A percentile compares a stretch with the other conserved stretches of the same genome.
These are phyloP conservation scores for Chaetomiaceae sp. DNA, from an alignment of 2,329 filamentous ascomycete genomes.

Conservation along the genomic window DNA sequence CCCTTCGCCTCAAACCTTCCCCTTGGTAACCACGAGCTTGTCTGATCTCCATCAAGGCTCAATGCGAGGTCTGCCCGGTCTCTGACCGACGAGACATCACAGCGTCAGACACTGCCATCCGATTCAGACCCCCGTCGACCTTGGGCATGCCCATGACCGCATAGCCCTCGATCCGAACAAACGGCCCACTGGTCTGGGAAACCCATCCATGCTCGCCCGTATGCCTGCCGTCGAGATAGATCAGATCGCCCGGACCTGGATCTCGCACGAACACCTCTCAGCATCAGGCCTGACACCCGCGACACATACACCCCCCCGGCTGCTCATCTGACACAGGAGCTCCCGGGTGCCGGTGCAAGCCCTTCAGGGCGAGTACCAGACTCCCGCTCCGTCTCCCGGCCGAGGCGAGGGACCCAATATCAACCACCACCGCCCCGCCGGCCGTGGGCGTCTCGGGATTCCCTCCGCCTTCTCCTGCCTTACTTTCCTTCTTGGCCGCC, in stretches of 20 bases:
- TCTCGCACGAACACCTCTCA: slow-evolving; percentile 41
- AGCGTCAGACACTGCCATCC: slow-evolving; percentile 3
- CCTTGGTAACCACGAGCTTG: slow-evolving; percentile 28
- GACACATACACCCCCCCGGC: slow-evolving; percentile 33
- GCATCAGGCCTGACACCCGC: slow-evolving; percentile 37
- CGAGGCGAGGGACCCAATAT: slow-evolving; percentile 26
- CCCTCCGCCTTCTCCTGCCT: slow-evolving; percentile 29
- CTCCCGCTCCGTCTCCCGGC: slow-evolving; percentile 17
- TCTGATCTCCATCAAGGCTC: slow-evolving; percentile 31
- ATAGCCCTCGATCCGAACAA: slow-evolving; percentile 22
- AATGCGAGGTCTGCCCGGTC: slow-evolving; percentile 24
- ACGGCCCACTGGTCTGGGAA: slow-evolving; percentile 4
- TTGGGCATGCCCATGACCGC: slow-evolving; percentile 21
- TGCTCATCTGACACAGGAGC: slow-evolving; percentile 39
- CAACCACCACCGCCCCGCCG: slow-evolving; percentile 28
- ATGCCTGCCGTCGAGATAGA: slow-evolving; percentile 53
- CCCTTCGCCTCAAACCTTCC: slow-evolving; percentile 34
- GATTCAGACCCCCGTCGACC: slow-evolving; percentile 12
- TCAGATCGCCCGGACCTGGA: slow-evolving; percentile 48
- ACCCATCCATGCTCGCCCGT: slow-evolving; percentile 42
- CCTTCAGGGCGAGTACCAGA: slow-evolving; percentile 33
- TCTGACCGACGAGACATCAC: slow-evolving; percentile 4
- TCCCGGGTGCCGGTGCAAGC: slow-evolving; percentile 35
- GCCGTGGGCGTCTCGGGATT: slow-evolving; percentile 22
- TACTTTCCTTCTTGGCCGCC: slow-evolving; percentile 33